Percentiles rank a stretch among this genome's conserved stretches.
Conservation (phyloP, 352 stramenopile species). For the Globisporangium nagaii region DNA sequence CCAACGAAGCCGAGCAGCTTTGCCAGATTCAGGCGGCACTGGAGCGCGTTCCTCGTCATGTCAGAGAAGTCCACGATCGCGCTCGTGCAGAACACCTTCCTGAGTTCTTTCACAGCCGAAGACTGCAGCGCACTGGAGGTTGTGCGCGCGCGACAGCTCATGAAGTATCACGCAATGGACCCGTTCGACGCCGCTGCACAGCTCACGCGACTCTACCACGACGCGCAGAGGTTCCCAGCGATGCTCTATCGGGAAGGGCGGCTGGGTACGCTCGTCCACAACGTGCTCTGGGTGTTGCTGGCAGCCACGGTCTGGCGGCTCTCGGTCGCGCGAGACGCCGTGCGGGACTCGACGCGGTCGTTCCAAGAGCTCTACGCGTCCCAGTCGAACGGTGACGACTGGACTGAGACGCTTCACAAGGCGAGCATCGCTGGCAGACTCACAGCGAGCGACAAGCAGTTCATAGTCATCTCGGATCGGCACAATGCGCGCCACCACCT, state of each 20-base stretch:
- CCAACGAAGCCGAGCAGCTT: background rate
- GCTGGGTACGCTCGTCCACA: conserved; percentile 10
- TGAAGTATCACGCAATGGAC: conserved; percentile 23
- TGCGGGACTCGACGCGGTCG: conserved; percentile 18
- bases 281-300: conserved; percentile 13
- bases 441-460: background rate
- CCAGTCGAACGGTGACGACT: conserved; percentile 10
- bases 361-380: conserved; percentile 17
- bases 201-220: conserved; percentile 16
- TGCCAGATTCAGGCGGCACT: background rate
- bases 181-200: conserved; percentile 25
- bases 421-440: background rate
- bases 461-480: conserved; percentile 2
- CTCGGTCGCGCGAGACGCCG: conserved; percentile 17
- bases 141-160: conserved; percentile 10
- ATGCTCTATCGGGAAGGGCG: conserved; percentile 15
- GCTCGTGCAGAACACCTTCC: background rate
- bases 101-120: background rate
- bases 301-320: conserved; percentile 23
- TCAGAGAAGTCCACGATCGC: background rate
- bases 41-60: background rate
- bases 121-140: conserved; percentile 15
- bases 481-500: background rate
- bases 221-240: conserved; percentile 8
- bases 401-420: background rate